Evolutionary conservation across 495 filamentous ascomycete genomes (phyloP).

Genomic region (Penicillium silybi): DNA sequence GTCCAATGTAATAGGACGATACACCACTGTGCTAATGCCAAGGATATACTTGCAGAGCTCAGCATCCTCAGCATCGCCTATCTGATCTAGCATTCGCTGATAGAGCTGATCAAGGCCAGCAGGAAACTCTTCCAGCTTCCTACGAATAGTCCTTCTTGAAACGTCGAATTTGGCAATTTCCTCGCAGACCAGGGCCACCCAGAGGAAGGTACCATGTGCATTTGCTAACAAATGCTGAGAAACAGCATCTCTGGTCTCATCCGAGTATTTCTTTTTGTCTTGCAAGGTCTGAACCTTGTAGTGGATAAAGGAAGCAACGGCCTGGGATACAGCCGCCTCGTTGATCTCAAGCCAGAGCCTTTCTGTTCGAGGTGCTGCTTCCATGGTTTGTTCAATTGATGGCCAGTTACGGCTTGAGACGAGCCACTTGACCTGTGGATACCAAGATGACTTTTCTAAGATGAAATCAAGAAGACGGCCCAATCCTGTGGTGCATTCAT

Average conservation of each 20-base stretch:
- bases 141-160: background rate
- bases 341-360: slow-evolving; percentile 23
- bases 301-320: slow-evolving; percentile 28
- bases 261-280: background rate
- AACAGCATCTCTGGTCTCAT: slow-evolving; percentile 5
- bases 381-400: slow-evolving; percentile 13
- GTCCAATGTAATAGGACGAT: too few species aligned
- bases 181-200: slow-evolving; percentile 29
- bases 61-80: too few species aligned
- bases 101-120: slow-evolving; percentile 17
- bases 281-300: slow-evolving; percentile 27
- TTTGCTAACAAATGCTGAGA: slow-evolving; percentile 15
- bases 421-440: slow-evolving; percentile 25
- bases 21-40: too few species aligned
- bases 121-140: slow-evolving; percentile 7
- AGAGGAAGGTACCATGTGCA: slow-evolving; percentile 32
- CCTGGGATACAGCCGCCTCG: slow-evolving; percentile 3
- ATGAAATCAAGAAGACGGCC: slow-evolving; percentile 34
- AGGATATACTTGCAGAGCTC: too few species aligned
- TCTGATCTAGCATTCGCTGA: too few species aligned
- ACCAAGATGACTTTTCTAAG: slow-evolving; percentile 3
- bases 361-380: background rate
- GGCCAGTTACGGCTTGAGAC: slow-evolving; percentile 27
- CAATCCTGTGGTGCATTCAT: slow-evolving; percentile 39
- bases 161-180: slow-evolving; percentile 9